Percentiles rank a stretch among this genome's conserved stretches.
Conservation (phyloP, 352 stramenopile species). For the Peronosclerospora sorghi region DNA sequence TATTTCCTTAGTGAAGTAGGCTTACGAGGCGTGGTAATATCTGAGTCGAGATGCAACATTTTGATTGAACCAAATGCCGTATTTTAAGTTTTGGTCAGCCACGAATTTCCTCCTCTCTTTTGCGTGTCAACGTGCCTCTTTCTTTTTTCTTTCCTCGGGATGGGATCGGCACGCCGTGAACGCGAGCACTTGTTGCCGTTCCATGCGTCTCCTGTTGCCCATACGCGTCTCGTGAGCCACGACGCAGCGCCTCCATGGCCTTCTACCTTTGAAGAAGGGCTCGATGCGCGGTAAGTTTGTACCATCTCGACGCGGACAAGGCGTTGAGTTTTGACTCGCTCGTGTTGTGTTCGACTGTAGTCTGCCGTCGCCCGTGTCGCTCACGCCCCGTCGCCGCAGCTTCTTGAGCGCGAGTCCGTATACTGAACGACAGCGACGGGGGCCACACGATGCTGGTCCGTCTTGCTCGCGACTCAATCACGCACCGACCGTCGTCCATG, state of each 20-base stretch:
- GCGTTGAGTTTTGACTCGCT: too few relatives aligned
- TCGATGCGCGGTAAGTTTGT: conserved; percentile 30
- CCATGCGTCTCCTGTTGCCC: conserved; percentile 49
- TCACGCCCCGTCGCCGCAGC: conserved; percentile 9
- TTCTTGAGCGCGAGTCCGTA: conserved; percentile 30
- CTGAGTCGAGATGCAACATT: too few relatives aligned
- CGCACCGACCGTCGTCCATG: conserved; percentile 6
- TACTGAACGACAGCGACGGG: conserved; percentile 26
- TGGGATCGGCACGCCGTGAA: conserved; percentile 16
- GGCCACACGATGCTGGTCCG: conserved; percentile 10
- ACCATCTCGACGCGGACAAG: background rate
- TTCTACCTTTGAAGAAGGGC: conserved; percentile 61
- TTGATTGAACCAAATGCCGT: too few relatives aligned
- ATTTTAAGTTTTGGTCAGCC: too few relatives aligned
- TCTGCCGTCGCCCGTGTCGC: conserved; percentile 42
- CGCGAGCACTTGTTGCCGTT: conserved; percentile 40
- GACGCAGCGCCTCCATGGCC: conserved; percentile 40
- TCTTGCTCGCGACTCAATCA: conserved; percentile 16
- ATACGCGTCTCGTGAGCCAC: conserved; percentile 19
- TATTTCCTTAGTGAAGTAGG: too few relatives aligned
- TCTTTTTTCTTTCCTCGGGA: too few relatives aligned
- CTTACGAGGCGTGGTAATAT: too few relatives aligned
- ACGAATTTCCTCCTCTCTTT: too few relatives aligned
- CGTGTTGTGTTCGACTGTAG: too few relatives aligned
- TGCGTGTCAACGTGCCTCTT: too few relatives aligned